Base-by-base conservation (phyloP, 345 rosid genomes). In the Anacardium occidentale region DNA sequence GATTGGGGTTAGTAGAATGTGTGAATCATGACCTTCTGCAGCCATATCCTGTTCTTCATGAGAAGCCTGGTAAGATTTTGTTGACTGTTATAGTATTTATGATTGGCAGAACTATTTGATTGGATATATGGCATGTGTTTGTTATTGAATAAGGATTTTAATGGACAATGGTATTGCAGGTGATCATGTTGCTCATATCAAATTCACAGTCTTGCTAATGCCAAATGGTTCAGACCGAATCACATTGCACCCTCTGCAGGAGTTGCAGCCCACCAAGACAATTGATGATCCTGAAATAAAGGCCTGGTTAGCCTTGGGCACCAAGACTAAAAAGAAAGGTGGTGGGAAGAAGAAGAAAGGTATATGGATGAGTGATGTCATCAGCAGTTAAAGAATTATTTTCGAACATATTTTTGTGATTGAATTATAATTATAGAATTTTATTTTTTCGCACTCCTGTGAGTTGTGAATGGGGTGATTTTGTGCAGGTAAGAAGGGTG, bases 321-420 rank as follows among this genome's bases (percentile, higher is more conserved):
- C 85, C 44, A 96, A 91, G 76, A 88, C 94, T 64, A 96, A 96
- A 88, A 96, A 91, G 86, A 91, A 87, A 50, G 97, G 97, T 71
- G 99, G 98, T 66, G 99, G 98, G 73, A 93, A 91, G 88, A 96
- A 91, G 88, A 96, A 96, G 90, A 96, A 96, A 88, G 99, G 97
- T 90, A 76, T 71, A 29, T 29, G n/a, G n/a, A n/a, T n/a, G n/a
- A n/a, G n/a, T n/a, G n/a, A n/a, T 29, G 2, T 3, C 32, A 42
- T 42, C 0, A 42, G 15, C 24, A 1, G 2, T 42, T 22, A 5
- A 9, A 17, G 5, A 26, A 25, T 15, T 0, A 4, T 11, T 2
- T 29, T 29, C 32, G 2, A 29, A 29, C 2, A 29, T 29, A 29
- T 29, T 29, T 29, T 3, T 29, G 32, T 29, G 32, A 29, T 29